A percentile compares a stretch with the other conserved stretches of the same genome.
These are phyloP conservation scores for Tulasnella sp. DNA, from an alignment of 768 basidiomycete species.

Conservation along the genomic window DNA sequence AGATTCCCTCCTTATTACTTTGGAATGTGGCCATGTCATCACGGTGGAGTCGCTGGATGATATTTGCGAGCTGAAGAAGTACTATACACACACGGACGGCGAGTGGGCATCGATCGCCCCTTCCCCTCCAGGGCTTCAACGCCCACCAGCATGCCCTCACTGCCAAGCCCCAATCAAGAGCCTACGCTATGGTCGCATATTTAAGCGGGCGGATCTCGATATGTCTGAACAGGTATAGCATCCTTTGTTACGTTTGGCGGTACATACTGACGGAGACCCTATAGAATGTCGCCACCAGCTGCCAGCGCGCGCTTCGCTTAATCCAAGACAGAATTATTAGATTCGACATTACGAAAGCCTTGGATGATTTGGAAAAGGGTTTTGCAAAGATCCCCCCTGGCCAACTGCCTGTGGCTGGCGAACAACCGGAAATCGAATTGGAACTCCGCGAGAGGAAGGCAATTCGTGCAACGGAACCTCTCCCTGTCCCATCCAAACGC, in stretches of 20 bases:
- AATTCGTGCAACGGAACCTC: not conserved
- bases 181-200: constrained; percentile 52
- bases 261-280: not conserved
- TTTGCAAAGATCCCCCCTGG: not conserved
- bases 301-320: constrained; percentile 33
- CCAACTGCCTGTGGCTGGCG: not conserved
- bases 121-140: constrained; percentile 36
- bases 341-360: not conserved
- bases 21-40: constrained; percentile 56
- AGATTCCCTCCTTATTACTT: constrained; percentile 51
- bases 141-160: constrained; percentile 51
- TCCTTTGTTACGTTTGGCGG: too few species aligned
- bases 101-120: constrained; percentile 39
- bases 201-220: constrained; percentile 56
- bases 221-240: constrained; percentile 44
- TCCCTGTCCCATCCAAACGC: not conserved
- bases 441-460: not conserved
- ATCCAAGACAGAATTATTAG: not conserved
- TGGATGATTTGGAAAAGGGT: not conserved
- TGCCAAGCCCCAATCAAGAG: constrained; percentile 52
- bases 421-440: not conserved
- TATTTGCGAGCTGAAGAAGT: constrained; percentile 42
- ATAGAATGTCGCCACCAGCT: constrained; percentile 46
- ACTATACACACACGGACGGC: constrained; percentile 38
- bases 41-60: constrained; percentile 67